Evolutionary conservation across 164 flowering plant genomes (phyloP), one percentile per base, ranked within the genome.

Genomic region (Warburgia ugandensis): DNA sequence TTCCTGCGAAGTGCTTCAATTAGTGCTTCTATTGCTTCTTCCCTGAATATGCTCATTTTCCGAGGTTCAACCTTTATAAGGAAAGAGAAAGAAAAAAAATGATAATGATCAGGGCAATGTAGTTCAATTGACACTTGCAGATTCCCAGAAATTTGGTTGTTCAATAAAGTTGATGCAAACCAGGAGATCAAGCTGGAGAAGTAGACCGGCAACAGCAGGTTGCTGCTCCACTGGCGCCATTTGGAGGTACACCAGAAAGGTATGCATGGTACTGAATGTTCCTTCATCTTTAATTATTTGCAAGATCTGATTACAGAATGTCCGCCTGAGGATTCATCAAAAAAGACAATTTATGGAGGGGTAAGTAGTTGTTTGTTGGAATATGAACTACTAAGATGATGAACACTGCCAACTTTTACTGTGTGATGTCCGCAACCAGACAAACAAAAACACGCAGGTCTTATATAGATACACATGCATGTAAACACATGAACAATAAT

Each of bases 1-100:
- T 77, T 75, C 45, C 67, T 73, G 20, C 59, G 65, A 51, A 81
- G 73, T 55, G 77, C 76, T 76, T 81, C 89, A 48, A 78, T 65
- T 36, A 81, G 50, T 47, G 78, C 61, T 39, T 82, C 89, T 43
- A 80, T 55, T 48, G 94, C 77, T 65, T 82, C 89, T 67, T 85
- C 94, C 44, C 94, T 73, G 66, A 80, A 82, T 31, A 82, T 80
- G 67, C 89, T 82, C 89, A 82, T 85, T 65, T 85, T 82, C 46
- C 74, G 63, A 40, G 94, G 94, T 55, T 80, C 81, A 68, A 60
- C 83, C 86, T 85, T 66, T 6, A 31, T 60, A 23, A 6, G 0
- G 5, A 9, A 45, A 16, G 3, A 22, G 12, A 13, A 21, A 2
- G 1, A 12, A 20, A 20, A 22, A 6, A 17, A 19, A 22, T 28